Evolutionary conservation across 495 filamentous ascomycete species (phyloP).

Genomic region (Penicillium antarcticum): DNA sequence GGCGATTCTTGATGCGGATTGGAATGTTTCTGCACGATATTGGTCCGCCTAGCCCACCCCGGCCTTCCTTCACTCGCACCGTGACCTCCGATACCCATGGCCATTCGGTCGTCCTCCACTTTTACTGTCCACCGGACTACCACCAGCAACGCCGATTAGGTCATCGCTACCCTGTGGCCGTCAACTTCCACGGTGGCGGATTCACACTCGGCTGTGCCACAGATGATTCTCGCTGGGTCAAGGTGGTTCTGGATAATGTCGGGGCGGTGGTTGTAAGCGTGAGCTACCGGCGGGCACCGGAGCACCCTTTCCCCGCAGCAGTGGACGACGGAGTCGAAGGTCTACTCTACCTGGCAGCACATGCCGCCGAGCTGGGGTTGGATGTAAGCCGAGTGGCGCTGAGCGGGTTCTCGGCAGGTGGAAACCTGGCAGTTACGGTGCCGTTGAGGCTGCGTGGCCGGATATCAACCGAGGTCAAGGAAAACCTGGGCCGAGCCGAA

Average conservation of each 20-base stretch:
- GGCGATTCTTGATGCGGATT: slow-evolving; percentile 73
- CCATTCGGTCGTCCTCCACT: slow-evolving; percentile 67
- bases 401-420: slow-evolving; percentile 85
- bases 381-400: slow-evolving; percentile 64
- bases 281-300: slow-evolving; percentile 74
- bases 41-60: slow-evolving; percentile 62
- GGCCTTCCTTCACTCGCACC: slow-evolving; percentile 60
- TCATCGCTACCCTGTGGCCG: slow-evolving; percentile 53
- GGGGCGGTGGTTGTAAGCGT: slow-evolving; percentile 66
- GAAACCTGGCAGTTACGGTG: slow-evolving; percentile 79
- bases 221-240: slow-evolving; percentile 70
- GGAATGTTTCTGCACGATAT: slow-evolving; percentile 77
- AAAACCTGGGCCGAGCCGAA: slow-evolving; percentile 28
- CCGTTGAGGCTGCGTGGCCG: slow-evolving; percentile 59
- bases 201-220: slow-evolving; percentile 70
- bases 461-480: slow-evolving; percentile 22
- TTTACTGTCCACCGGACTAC: slow-evolving; percentile 74
- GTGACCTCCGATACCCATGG: slow-evolving; percentile 52
- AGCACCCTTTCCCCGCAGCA: slow-evolving; percentile 71
- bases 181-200: slow-evolving; percentile 78
- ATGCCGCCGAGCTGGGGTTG: slow-evolving; percentile 54
- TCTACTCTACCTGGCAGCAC: slow-evolving; percentile 58
- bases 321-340: slow-evolving; percentile 75
- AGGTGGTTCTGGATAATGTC: slow-evolving; percentile 49
- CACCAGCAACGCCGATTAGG: slow-evolving; percentile 30